These are phyloP conservation scores for Cladophialophora psammophila DNA, from an alignment of 2,329 filamentous ascomycete species.

Conservation along the genomic window DNA sequence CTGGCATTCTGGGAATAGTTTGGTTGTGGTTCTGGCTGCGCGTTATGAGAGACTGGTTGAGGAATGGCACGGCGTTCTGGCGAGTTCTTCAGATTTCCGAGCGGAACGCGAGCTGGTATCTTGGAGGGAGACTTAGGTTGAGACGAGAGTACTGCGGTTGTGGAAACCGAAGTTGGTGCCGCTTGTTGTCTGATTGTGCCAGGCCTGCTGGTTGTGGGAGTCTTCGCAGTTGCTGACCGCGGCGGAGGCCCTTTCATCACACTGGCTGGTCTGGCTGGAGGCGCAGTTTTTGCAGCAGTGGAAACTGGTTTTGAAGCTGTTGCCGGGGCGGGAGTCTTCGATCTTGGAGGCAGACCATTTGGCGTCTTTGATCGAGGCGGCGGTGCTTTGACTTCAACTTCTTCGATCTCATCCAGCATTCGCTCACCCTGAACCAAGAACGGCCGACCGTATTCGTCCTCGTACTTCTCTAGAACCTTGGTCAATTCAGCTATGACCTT, in stretches of 20 bases:
- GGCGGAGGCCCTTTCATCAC: slow-evolving; percentile 52
- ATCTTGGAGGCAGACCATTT: slow-evolving; percentile 64
- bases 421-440: slow-evolving; percentile 93
- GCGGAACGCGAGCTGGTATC: slow-evolving; percentile 56
- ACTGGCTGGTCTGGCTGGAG: slow-evolving; percentile 44
- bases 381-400: slow-evolving; percentile 64
- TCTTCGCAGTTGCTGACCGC: slow-evolving; percentile 55
- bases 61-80: slow-evolving; percentile 71
- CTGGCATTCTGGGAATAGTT: slow-evolving; percentile 44
- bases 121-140: slow-evolving; percentile 57
- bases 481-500: slow-evolving; percentile 86
- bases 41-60: slow-evolving; percentile 44
- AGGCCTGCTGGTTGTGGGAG: slow-evolving; percentile 53
- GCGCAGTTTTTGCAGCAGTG: slow-evolving; percentile 27
- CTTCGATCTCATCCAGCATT: slow-evolving; percentile 85
- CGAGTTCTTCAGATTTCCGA: slow-evolving; percentile 69
- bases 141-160: slow-evolving; percentile 36
- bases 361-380: slow-evolving; percentile 79
- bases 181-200: slow-evolving; percentile 48
- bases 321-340: slow-evolving; percentile 54
- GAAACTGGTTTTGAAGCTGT: slow-evolving; percentile 31
- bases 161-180: slow-evolving; percentile 28
- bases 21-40: slow-evolving; percentile 26
- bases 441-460: slow-evolving; percentile 90
- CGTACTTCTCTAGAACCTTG: slow-evolving; percentile 83